Base-by-base conservation (phyloP, 768 basidiomycete species). In the Mycena rosella region DNA sequence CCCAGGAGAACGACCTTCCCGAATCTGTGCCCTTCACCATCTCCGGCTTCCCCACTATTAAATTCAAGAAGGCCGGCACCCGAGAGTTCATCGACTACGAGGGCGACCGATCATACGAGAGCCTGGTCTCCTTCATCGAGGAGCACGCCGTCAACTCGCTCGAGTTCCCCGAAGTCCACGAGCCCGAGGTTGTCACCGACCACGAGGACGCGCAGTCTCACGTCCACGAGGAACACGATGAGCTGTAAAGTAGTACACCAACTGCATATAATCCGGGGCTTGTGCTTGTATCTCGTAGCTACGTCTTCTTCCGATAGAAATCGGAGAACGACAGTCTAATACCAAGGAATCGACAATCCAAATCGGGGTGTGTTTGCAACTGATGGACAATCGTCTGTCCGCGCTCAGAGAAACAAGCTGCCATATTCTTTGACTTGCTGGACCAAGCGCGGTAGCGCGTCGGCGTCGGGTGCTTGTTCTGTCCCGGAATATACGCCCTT, bases 1-100 rank as follows among this genome's bases (percentile, higher is more conserved):
- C 96, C 2, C 91, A 91, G 65, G 96, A 98, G 81, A 99, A 99
- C 78, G 98, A 99, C 78, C 86, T 99, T 18, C 97, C 98, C 52
- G 84, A 91, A 22, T 88, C 88, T n/a, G 88, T 91, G 65, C 89
- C 91, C 34, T 99, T 99, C 94, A 89, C 91, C 59, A 81, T 99
- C 65, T 74, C 84, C 61, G 94, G 95, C 44, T 96, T 95, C 92
- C 97, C 98, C 10, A 99, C 98, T 7, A 77, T 99, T 76, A 99
- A 99, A 79, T 97, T 99, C 87, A 96, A 96, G 83, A 86, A 90
- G 6, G 97, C 98, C 17, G 97, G 97, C 51, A 82, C 88, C 24
- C 83, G 85, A n/a, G 91, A 95, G 57, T 99, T 96, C 83, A 81
- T 96, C 59, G 95, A 98, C 78, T 99, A 96, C 77, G 91, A 94